Evolutionary conservation across 2,329 filamentous ascomycete genomes (phyloP), one percentile per base, ranked within the genome.

Genomic region (Fusarium burgessii): DNA sequence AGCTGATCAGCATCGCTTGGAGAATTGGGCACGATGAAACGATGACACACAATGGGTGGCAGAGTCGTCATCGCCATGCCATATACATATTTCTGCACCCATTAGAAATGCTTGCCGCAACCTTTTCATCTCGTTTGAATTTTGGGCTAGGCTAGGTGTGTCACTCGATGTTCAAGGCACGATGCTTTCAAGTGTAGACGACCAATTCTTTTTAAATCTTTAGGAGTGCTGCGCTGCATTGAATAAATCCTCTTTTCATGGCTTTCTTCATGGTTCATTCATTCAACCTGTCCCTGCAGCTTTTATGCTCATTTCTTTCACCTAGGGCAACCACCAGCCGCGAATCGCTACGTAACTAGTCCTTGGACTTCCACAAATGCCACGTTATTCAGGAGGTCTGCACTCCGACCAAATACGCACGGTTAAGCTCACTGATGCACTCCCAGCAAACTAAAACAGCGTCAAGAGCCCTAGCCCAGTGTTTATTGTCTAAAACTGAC

Each of bases 1-100:
- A 62, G 41, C 42, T 43, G 73, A 75, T 74, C 71, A 74, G 50
- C 66, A 56, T 55, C 33, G 41, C 45, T 51, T 50, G 23, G 38
- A 43, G 41, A 40, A 61, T 47, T 64, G 35, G 50, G 40, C 45
- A 42, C 35, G 23, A 65, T 58, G 38, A 35, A 29, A 20, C 42
- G 49, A 41, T 46, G 59, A 13, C 47, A 40, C 27, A 42, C 42
- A 36, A 29, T 55, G 52, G 35, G 52, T 25, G 41, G 54, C 47
- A 60, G 58, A 60, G 47, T 66, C 59, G 64, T 70, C 67, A 70
- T 70, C 36, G n/a, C 40, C 27, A 42, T 66, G 45, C 45, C 65
- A 60, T 71, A 23, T 27, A 15, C 52, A 68, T 58, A 25, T 45
- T 32, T 62, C 45, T 42, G 52, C 67, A 59, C 52, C 50, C 36